Conservation (phyloP, 23 red algal species). For the Gracilaria domingensis region DNA sequence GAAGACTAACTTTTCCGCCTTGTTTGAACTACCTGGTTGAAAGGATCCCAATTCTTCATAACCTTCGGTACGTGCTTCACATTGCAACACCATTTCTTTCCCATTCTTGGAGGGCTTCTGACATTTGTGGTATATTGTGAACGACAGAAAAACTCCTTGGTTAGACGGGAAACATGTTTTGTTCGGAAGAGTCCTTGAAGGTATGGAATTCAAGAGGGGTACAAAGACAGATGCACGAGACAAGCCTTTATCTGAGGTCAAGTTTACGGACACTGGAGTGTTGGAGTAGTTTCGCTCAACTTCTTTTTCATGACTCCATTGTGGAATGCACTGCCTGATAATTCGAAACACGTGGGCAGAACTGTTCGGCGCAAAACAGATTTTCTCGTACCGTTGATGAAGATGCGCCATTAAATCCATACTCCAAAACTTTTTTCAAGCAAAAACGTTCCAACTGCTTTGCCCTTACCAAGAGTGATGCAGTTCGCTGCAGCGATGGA, state of each 20-base stretch:
- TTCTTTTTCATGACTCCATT: background rate
- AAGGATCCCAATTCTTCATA: slow-evolving; percentile 76
- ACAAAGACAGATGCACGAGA: slow-evolving; percentile 74
- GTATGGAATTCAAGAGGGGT: slow-evolving; percentile 87
- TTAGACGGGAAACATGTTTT: slow-evolving; percentile 96
- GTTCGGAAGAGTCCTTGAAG: slow-evolving; percentile 95
- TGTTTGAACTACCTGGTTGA: background rate
- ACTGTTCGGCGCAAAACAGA: too few species aligned
- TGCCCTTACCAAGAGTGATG: too few species aligned
- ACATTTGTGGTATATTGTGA: background rate
- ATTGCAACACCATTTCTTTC: background rate
- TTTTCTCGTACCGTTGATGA: too few species aligned
- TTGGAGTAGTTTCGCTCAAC: slow-evolving; percentile 1
- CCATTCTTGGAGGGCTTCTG: background rate
- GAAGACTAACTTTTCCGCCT: background rate
- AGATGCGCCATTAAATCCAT: too few species aligned
- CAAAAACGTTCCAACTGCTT: too few species aligned
- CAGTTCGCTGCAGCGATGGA: too few species aligned
- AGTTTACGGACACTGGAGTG: slow-evolving; percentile 79
- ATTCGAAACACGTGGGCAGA: too few species aligned
- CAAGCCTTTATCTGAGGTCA: slow-evolving; percentile 70
- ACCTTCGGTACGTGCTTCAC: slow-evolving; percentile 54
- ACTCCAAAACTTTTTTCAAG: too few species aligned
- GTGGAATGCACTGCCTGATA: too few species aligned
- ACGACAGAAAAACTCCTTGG: slow-evolving; percentile 72